Evolutionary conservation across 176 grass and related monocot genomes (phyloP).

Genomic region (Oryza rufipogon): DNA sequence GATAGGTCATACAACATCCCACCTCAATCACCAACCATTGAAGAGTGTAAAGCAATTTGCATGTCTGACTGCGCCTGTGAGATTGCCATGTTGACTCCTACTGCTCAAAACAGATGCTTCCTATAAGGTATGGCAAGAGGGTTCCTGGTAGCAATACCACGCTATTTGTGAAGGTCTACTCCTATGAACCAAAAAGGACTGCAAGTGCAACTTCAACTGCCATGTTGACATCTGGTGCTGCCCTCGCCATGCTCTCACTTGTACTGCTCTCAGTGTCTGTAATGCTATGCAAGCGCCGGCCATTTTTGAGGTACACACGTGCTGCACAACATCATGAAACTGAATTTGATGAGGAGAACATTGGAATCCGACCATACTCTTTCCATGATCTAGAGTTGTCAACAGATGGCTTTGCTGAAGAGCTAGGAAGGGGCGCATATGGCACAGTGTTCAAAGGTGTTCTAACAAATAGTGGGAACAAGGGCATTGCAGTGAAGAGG

Average conservation of each 20-base stretch:
- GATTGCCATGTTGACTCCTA: constrained; percentile 30
- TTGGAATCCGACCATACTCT: constrained; percentile 34
- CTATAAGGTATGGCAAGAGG: constrained; percentile 44
- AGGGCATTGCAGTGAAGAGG: constrained; percentile 53
- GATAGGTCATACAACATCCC: no score
- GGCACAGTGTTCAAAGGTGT: constrained; percentile 48
- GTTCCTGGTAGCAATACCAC: constrained; percentile 40
- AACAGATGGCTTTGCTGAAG: constrained; percentile 25
- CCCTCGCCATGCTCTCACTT: constrained; percentile 18
- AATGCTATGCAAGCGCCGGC: not conserved
- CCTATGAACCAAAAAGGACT: constrained; percentile 1
- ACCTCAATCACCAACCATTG: constrained; percentile 33
- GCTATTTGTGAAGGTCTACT: constrained; percentile 49
- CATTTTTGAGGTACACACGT: constrained; percentile 9
- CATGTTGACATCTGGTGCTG: constrained; percentile 40
- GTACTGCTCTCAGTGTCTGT: not conserved
- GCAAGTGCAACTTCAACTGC: not conserved
- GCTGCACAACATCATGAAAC: constrained; percentile 13
- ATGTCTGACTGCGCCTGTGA: constrained; percentile 34
- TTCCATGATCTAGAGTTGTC: constrained; percentile 39
- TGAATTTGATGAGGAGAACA: constrained; percentile 35
- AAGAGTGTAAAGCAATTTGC: constrained; percentile 35
- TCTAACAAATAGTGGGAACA: constrained; percentile 9
- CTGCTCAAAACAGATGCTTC: constrained; percentile 50
- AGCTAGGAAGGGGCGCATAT: constrained; percentile 49